Conservation (phyloP, 2,329 filamentous ascomycete species). For the Aspergillus brasiliensis region DNA sequence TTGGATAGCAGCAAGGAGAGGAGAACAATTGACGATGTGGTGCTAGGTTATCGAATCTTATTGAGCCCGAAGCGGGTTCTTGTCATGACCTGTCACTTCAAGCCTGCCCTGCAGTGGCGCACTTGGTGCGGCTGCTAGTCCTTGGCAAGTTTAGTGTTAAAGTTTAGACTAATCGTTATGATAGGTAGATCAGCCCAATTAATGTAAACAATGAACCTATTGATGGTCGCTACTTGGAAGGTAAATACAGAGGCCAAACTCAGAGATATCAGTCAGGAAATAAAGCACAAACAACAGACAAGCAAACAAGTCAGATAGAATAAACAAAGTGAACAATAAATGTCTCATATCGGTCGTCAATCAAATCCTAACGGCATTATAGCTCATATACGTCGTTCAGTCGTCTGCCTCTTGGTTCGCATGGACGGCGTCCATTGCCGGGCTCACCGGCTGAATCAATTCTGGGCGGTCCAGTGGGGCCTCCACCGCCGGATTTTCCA, state of each 20-base stretch:
- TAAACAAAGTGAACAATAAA: background rate
- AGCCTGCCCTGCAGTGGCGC: background rate
- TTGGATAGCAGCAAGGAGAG: background rate
- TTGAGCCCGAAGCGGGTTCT: background rate
- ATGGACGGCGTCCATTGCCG: background rate
- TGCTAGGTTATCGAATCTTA: background rate
- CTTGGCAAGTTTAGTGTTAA: no score
- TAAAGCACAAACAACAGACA: background rate
- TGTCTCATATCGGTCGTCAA: slow-evolving; percentile 8
- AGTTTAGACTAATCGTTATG: background rate
- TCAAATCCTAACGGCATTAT: slow-evolving; percentile 1
- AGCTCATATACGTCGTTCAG: slow-evolving; percentile 8
- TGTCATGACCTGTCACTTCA: background rate
- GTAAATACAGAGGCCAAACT: background rate
- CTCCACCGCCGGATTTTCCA: background rate
- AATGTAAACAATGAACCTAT: background rate
- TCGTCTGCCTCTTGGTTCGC: background rate
- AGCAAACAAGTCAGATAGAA: background rate
- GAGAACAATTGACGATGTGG: background rate
- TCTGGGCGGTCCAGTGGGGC: background rate
- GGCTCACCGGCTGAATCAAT: background rate
- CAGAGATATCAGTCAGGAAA: background rate
- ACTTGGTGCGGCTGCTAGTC: no score
- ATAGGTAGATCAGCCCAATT: background rate
- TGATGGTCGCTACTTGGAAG: background rate